Conservation (phyloP, 371 early-diverging fungal genomes). For the Rhizopus sp. region DNA sequence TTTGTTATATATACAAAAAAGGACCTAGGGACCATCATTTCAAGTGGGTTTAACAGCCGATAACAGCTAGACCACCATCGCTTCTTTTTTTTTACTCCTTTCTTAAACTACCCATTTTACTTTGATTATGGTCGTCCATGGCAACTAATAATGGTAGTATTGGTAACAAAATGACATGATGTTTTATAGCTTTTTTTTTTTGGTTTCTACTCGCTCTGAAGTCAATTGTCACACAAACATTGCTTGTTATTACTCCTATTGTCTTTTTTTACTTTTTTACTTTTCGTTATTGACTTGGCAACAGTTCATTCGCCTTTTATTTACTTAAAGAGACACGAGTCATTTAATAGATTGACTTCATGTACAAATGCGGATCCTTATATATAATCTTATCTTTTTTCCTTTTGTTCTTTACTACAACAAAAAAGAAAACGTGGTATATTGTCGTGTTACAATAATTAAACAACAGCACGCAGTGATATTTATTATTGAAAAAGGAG, state of each 20-base stretch:
- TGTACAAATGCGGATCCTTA: too few relatives aligned
- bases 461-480: not conserved
- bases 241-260: not conserved
- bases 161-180: too few relatives aligned
- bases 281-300: not conserved
- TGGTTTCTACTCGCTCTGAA: not conserved
- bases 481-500: too few relatives aligned
- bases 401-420: not conserved
- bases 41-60: not conserved
- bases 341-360: too few relatives aligned
- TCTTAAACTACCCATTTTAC: too few relatives aligned
- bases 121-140: too few relatives aligned
- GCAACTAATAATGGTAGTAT: too few relatives aligned
- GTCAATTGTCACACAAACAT: not conserved
- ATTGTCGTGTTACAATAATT: not conserved
- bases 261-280: too few relatives aligned
- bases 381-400: too few relatives aligned
- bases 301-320: not conserved
- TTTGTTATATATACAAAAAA: constrained; percentile 15
- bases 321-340: too few relatives aligned
- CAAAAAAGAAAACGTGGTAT: constrained; percentile 2
- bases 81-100: too few relatives aligned
- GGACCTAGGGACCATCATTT: not conserved
- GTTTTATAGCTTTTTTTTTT: not conserved
- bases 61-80: not conserved